These are phyloP conservation scores for Cercospora sp. DNA, from an alignment of 2,329 filamentous ascomycete species.

Conservation along the genomic window DNA sequence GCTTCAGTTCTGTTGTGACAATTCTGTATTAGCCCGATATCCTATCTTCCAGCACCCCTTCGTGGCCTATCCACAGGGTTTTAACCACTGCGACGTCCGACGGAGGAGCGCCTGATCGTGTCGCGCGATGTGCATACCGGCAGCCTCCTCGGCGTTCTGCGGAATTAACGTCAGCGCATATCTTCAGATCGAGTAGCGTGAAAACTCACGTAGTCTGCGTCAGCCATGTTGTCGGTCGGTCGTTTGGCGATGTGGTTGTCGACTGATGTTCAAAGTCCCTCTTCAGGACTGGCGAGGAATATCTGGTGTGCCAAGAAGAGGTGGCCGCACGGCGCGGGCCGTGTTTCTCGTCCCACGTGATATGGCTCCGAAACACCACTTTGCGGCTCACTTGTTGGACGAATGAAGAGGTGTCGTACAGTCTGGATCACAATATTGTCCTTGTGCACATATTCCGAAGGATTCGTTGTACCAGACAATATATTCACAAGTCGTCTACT, in stretches of 20 bases:
- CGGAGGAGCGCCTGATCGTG: slow-evolving; percentile 31
- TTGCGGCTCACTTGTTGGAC: background rate
- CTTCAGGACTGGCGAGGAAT: background rate
- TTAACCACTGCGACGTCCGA: slow-evolving; percentile 34
- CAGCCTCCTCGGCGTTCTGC: slow-evolving; percentile 95
- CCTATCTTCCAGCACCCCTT: slow-evolving; percentile 44
- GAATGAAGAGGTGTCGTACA: background rate
- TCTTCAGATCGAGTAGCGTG: slow-evolving; percentile 22
- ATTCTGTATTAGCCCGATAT: slow-evolving; percentile 39
- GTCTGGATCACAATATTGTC: background rate
- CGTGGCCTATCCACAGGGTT: slow-evolving; percentile 46
- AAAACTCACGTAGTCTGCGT: slow-evolving; percentile 79
- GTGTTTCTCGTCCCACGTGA: background rate
- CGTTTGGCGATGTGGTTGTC: slow-evolving; percentile 35
- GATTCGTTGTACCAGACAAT: background rate
- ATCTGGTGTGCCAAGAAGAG: slow-evolving; percentile 8
- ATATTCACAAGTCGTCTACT: background rate
- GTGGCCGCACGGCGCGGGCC: background rate
- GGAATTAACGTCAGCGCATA: slow-evolving; percentile 22
- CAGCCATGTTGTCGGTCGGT: slow-evolving; percentile 69
- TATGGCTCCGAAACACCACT: background rate
- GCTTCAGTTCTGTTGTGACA: slow-evolving; percentile 79
- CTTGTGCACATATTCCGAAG: background rate
- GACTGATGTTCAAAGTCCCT: slow-evolving; percentile 15
- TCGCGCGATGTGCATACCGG: slow-evolving; percentile 56